Base-by-base conservation (phyloP, 2,329 filamentous ascomycete species). In the Colletotrichum musae region DNA sequence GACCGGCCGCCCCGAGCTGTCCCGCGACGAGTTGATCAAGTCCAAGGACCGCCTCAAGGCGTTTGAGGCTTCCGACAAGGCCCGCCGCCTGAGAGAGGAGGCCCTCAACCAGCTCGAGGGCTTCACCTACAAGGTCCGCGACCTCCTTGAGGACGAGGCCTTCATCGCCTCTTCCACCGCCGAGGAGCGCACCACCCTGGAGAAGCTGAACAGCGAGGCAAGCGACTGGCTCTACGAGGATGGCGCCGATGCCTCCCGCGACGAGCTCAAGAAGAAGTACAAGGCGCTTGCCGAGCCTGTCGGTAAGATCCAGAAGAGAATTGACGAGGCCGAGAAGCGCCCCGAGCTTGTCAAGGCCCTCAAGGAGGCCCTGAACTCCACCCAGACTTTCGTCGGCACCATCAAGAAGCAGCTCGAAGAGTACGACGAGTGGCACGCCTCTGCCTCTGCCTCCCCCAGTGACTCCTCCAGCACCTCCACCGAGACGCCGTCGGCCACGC, bases 221-320 rank as follows among this genome's bases (percentile, higher is more conserved):
- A 93, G 93, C 74, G 94, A 97, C 12, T 99, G 96, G 95, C 89
- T 99, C 69, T 96, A 97, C 78, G 93, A 89, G 16, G 94, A 95
- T 54, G 94, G 95, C 64, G 87, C 88, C 16, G 91, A 94, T 57
- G 95, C 96, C 5, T 86, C 88, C 43, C 91, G 91, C 67, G 89
- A 93, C 3, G 90, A 92, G 56, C 88, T 99, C 75, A 93, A 92
- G 79, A 86, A 88, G 64, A 94, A 92, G 78, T 88, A 97, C 58
- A 92, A 93, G 79, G 88, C 88, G 52, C 88, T 99, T 58, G 92
- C 94, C 77, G 88, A 90, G 61, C 88, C 98, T 54, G 93, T 95
- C 60, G 84, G 89, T 39, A 95, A 95, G 1, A 90, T 97, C 28
- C 87, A 94, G 73, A 90, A 88, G 76, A 89, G 96, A 68, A 90